phyloP scores from a whole-genome alignment of 106 monocot species.

The Gastrodia elata region DNA sequence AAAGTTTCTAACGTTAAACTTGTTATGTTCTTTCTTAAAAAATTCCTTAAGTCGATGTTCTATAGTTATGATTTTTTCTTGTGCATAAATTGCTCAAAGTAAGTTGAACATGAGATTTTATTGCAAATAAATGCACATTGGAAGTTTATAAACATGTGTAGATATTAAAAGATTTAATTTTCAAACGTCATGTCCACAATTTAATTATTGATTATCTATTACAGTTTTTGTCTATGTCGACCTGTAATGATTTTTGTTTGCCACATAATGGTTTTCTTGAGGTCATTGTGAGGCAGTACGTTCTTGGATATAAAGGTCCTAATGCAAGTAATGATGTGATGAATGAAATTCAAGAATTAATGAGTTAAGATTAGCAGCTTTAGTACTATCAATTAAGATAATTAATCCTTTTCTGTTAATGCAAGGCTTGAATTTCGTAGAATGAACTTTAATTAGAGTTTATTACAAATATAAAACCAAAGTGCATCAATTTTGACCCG shows the following conservation, averaged over 20 bases:
- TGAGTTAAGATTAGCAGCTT: too few relatives aligned
- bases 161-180: neutral
- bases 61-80: neutral
- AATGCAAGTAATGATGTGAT: too few relatives aligned
- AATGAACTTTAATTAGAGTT: too few relatives aligned
- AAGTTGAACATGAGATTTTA: neutral
- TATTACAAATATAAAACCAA: too few relatives aligned
- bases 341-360: too few relatives aligned
- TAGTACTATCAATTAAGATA: too few relatives aligned
- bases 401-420: too few relatives aligned
- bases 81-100: neutral
- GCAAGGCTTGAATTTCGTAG: too few relatives aligned
- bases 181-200: neutral
- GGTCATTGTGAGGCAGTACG: neutral
- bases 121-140: neutral
- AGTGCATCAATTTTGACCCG: too few relatives aligned
- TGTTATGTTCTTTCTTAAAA: neutral
- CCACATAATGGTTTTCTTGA: neutral
- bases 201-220: neutral
- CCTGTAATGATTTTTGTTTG: conserved; percentile 1
- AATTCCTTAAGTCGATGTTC: neutral
- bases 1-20: neutral
- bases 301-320: too few relatives aligned
- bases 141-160: neutral
- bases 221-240: neutral